A percentile compares a stretch with the other conserved stretches of the same genome.
Evolutionary conservation across 208 protist species (phyloP).

Genomic region (Angomonas deanei): DNA sequence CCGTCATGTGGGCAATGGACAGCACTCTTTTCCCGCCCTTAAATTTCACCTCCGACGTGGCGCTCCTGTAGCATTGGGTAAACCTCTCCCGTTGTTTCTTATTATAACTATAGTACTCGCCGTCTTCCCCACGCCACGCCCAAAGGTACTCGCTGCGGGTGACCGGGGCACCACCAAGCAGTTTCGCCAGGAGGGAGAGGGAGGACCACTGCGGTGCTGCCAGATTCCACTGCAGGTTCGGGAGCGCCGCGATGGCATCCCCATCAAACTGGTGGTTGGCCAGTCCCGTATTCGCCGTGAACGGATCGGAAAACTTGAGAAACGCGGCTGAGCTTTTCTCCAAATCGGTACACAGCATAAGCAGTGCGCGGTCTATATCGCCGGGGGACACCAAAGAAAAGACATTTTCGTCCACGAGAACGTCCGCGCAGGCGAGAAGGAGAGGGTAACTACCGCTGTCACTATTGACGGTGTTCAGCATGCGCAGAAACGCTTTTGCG

Average conservation of each 20-base stretch:
- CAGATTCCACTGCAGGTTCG: slow-evolving; percentile 74
- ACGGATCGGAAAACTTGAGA: not conserved
- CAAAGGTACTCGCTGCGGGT: slow-evolving; percentile 58
- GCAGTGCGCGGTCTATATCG: too few relatives aligned
- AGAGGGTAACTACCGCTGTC: too few relatives aligned
- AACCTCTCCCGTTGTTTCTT: slow-evolving; percentile 27
- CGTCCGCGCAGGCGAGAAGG: not conserved
- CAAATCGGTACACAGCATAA: not conserved
- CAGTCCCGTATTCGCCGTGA: not conserved
- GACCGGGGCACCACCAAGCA: slow-evolving; percentile 32
- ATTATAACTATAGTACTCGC: slow-evolving; percentile 48
- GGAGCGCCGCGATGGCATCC: slow-evolving; percentile 10
- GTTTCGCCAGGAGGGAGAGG: slow-evolving; percentile 47
- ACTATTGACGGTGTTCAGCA: too few relatives aligned
- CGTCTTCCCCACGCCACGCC: slow-evolving; percentile 62
- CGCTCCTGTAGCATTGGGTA: slow-evolving; percentile 45
- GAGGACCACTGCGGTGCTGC: slow-evolving; percentile 57
- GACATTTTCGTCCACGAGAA: too few relatives aligned
- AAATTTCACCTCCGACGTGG: slow-evolving; percentile 15
- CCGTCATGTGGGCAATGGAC: not conserved
- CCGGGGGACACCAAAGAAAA: too few relatives aligned
- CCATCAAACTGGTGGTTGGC: not conserved
- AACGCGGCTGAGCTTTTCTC: not conserved
- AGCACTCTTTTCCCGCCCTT: not conserved
- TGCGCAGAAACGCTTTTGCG: too few relatives aligned